Base-by-base conservation (phyloP, 495 filamentous ascomycete species). In the Lasiosphaeriaceae sp. region DNA sequence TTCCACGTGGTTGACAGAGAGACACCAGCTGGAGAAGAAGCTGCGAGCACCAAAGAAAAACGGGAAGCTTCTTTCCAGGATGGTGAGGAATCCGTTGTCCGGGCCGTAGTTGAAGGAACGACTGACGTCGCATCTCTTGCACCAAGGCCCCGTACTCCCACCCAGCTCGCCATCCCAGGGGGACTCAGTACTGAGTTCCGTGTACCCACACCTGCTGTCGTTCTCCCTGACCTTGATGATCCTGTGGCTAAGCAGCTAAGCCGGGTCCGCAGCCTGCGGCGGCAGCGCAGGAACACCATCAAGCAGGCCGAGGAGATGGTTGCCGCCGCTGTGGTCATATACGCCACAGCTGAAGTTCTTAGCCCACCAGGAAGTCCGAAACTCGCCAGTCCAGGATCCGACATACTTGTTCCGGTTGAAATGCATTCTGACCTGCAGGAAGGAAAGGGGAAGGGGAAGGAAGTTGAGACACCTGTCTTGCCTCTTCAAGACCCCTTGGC, bases 301-400 rank as follows among this genome's bases (percentile, higher is more conserved):
- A 73, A 66, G 46, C 60, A 70, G 24, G 71, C 71, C 23, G 76
- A 79, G 60, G 76, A 77, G 58, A 69, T 72, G 54, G 67, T 79
- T 12, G 74, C 76, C 14, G 67, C 74, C n/a, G 75, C 76, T 44
- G 76, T 79, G 14, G 69, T 79, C 17, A 63, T 77, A 6, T 77
- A 75, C 52, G 76, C 76, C 50, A 68, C 76, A 37, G 71, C 68
- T 45, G 74, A 71, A 34, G 65, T 61, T 53, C 56, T 75, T 26
- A 74, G 66, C 39, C 71, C 71, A 51, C 67, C 69, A 9, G 65
- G 60, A 21, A 73, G 69, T 50, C 69, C 71, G 53, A 63, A 47
- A 37, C 45, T 66, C 23, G 55, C 57, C 43, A 69, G 64, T 58
- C 58, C 66, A 54, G 56, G 53, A 53, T 54, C 50, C 54, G 57